Conservation (phyloP, 2,329 filamentous ascomycete genomes). For the Alternaria angustiovoidea region DNA sequence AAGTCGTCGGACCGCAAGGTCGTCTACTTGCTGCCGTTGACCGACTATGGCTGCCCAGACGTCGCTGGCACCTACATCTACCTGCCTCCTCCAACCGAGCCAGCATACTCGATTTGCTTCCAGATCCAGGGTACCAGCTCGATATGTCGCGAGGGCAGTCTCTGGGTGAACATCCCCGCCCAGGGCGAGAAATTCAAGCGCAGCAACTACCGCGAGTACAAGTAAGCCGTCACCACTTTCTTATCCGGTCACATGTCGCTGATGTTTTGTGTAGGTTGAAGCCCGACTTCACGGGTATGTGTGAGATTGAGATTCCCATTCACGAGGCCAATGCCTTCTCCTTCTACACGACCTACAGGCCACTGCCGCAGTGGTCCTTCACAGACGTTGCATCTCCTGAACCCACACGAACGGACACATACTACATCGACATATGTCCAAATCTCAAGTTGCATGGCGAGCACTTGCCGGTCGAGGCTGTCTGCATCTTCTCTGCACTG, state of each 20-base stretch:
- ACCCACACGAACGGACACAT: constrained; percentile 74
- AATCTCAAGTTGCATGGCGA: constrained; percentile 76
- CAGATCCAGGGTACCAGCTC: constrained; percentile 94
- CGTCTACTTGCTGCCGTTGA: constrained; percentile 88
- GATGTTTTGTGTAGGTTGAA: constrained; percentile 68
- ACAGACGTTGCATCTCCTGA: constrained; percentile 61
- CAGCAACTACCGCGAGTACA: constrained; percentile 83
- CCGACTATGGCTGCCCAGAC: constrained; percentile 90
- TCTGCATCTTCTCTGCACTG: constrained; percentile 91
- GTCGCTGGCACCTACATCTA: constrained; percentile 92
- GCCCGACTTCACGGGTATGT: constrained; percentile 90
- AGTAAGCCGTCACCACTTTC: constrained; percentile 64
- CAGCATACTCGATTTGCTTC: constrained; percentile 80
- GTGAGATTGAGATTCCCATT: constrained; percentile 89
- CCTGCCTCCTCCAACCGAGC: constrained; percentile 78
- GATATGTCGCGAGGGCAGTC: constrained; percentile 90
- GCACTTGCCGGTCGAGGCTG: constrained; percentile 80
- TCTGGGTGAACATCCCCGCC: constrained; percentile 95
- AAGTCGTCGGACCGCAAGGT: constrained; percentile 33
- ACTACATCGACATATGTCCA: constrained; percentile 95
- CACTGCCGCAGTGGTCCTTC: constrained; percentile 79
- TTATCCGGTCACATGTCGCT: constrained; percentile 13
- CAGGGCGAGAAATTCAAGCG: constrained; percentile 78
- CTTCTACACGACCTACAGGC: constrained; percentile 92
- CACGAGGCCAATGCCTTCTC: constrained; percentile 85